phyloP scores from a whole-genome alignment of 2,329 filamentous ascomycete species.

The Colletotrichum destructivum region DNA sequence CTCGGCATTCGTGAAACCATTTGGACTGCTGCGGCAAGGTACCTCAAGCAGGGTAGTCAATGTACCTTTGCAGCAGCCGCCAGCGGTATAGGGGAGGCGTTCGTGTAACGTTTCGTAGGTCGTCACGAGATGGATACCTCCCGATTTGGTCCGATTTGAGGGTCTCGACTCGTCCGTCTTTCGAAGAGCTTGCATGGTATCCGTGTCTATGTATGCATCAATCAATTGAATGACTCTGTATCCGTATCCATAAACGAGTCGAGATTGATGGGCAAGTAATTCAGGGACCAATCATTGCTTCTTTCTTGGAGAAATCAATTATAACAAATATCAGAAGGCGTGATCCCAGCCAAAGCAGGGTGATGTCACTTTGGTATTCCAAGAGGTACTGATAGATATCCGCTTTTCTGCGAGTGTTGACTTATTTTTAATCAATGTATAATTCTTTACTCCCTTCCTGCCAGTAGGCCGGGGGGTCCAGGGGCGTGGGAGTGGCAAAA shows the following conservation, averaged over 20 bases:
- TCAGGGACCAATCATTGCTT: constrained; percentile 6
- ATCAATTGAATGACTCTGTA: constrained; percentile 19
- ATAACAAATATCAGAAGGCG: constrained; percentile 31
- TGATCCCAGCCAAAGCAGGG: constrained; percentile 2
- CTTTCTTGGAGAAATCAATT: constrained; percentile 14
- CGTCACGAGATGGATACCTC: constrained; percentile 23
- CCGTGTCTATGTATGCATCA: constrained; percentile 26
- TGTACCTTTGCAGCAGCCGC: constrained; percentile 7
- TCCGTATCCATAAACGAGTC: constrained; percentile 8
- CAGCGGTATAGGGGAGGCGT: constrained; percentile 32
- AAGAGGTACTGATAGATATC: constrained; percentile 5
- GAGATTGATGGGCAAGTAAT: neutral
- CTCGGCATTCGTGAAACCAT: constrained; percentile 28
- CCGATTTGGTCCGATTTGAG: constrained; percentile 25
- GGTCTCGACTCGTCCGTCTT: constrained; percentile 7
- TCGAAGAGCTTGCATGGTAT: constrained; percentile 12
- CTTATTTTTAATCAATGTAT: neutral
- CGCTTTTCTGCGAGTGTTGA: constrained; percentile 38
- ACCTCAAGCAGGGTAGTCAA: neutral
- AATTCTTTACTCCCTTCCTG: too few species aligned
- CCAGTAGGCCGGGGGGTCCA: constrained; percentile 33
- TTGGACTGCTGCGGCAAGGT: neutral
- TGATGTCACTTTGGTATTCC: constrained; percentile 33
- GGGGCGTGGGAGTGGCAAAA: constrained; percentile 18
- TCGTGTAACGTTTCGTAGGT: constrained; percentile 34